These are phyloP conservation scores for Pseudonitzschia delicatissima DNA, from an alignment of 108 stramenopile genomes.

Conservation along the genomic window DNA sequence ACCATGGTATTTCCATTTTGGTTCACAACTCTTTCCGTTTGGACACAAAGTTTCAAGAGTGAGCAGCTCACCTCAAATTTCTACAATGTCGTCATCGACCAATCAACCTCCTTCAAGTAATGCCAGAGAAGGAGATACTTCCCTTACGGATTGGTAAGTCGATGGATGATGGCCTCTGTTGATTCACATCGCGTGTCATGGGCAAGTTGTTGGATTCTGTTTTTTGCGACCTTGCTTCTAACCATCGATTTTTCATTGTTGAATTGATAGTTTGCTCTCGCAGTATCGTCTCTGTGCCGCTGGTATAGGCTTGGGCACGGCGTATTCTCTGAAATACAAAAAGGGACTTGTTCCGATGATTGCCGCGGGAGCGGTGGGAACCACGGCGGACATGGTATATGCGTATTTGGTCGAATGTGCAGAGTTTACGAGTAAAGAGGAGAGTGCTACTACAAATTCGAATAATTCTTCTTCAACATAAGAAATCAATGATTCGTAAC, in stretches of 20 bases:
- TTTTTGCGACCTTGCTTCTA: background rate
- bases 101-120: background rate
- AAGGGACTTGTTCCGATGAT: conserved; percentile 40
- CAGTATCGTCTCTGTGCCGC: conserved; percentile 35
- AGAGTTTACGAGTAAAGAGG: conserved; percentile 8
- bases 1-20: no score
- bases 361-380: conserved; percentile 40
- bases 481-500: background rate
- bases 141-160: conserved; percentile 16
- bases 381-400: conserved; percentile 41
- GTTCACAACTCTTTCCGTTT: no score
- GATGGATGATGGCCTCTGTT: background rate
- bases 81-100: no score
- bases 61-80: no score
- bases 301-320: conserved; percentile 37
- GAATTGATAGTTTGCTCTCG: conserved; percentile 21
- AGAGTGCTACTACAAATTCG: background rate
- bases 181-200: background rate
- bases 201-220: background rate
- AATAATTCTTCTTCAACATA: background rate
- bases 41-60: no score
- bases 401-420: conserved; percentile 42
- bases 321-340: conserved; percentile 34
- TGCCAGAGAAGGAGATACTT: background rate
- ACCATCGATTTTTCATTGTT: background rate